phyloP scores from a whole-genome alignment of 495 filamentous ascomycete genomes.

The Podospora fimiseda region DNA sequence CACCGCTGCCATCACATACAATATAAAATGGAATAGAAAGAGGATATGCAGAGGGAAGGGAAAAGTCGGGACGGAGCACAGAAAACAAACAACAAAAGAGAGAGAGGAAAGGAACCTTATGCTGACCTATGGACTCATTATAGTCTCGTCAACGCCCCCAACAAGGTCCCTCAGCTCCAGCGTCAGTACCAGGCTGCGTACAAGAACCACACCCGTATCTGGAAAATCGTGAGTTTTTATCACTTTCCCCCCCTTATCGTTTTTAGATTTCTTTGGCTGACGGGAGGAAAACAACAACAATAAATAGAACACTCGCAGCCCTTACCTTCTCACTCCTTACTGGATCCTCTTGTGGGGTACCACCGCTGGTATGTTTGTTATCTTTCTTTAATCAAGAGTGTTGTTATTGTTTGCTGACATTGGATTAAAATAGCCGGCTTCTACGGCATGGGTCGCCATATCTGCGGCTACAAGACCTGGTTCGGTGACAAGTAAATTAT shows the following conservation, averaged over 20 bases:
- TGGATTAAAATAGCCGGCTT: constrained; percentile 50
- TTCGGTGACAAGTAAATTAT: constrained; percentile 57
- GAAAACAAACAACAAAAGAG: neutral
- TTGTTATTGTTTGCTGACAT: constrained; percentile 37
- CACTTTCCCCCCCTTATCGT: neutral
- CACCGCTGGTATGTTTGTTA: constrained; percentile 39
- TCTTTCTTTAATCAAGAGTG: constrained; percentile 14
- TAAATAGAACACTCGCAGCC: constrained; percentile 56
- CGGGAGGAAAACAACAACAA: constrained; percentile 10
- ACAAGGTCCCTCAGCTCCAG: constrained; percentile 82
- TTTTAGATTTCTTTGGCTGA: too few species aligned
- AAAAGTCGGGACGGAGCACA: too few species aligned
- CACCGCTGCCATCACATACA: too few species aligned
- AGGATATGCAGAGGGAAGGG: neutral
- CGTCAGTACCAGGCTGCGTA: constrained; percentile 74
- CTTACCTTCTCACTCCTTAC: constrained; percentile 66
- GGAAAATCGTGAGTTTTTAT: constrained; percentile 73
- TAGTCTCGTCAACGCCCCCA: constrained; percentile 71
- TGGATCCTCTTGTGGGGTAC: constrained; percentile 60
- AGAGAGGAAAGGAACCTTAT: neutral
- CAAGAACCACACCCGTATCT: constrained; percentile 62
- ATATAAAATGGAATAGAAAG: neutral
- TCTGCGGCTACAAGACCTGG: constrained; percentile 81
- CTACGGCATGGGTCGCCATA: constrained; percentile 51
- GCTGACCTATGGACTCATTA: neutral